phyloP scores from a whole-genome alignment of 2,329 filamentous ascomycete species.

The Chaetomium strumarium region DNA sequence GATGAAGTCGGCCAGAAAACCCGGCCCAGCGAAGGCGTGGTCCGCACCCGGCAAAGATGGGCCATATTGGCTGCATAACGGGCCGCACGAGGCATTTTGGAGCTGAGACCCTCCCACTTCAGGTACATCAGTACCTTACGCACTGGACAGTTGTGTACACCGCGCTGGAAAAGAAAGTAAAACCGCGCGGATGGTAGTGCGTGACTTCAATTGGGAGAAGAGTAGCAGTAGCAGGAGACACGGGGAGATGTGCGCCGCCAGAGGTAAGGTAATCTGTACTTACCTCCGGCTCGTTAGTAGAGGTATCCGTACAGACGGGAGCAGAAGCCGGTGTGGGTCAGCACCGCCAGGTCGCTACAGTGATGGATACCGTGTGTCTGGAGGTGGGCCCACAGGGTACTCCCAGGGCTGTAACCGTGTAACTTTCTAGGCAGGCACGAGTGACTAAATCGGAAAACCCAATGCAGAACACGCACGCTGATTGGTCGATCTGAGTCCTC shows the following conservation, averaged over 20 bases:
- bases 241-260: neutral
- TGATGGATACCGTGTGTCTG: neutral
- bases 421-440: slow-evolving; percentile 1
- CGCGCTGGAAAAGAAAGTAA: neutral
- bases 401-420: too few species aligned
- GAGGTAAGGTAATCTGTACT: neutral
- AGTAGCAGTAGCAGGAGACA: neutral
- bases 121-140: neutral
- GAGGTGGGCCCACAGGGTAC: neutral
- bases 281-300: too few species aligned
- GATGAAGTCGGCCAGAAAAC: slow-evolving; percentile 9
- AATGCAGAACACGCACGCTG: slow-evolving; percentile 2
- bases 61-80: slow-evolving; percentile 9
- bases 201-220: neutral
- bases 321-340: neutral
- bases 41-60: neutral
- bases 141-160: too few species aligned
- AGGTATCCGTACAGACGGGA: neutral
- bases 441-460: slow-evolving; percentile 3
- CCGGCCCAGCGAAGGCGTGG: slow-evolving; percentile 5
- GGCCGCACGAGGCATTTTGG: slow-evolving; percentile 17
- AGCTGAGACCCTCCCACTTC: neutral
- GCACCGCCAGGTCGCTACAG: neutral
- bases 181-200: too few species aligned
- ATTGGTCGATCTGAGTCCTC: slow-evolving; percentile 2